Conservation (phyloP, 768 basidiomycete genomes). For the Russula foetens region DNA sequence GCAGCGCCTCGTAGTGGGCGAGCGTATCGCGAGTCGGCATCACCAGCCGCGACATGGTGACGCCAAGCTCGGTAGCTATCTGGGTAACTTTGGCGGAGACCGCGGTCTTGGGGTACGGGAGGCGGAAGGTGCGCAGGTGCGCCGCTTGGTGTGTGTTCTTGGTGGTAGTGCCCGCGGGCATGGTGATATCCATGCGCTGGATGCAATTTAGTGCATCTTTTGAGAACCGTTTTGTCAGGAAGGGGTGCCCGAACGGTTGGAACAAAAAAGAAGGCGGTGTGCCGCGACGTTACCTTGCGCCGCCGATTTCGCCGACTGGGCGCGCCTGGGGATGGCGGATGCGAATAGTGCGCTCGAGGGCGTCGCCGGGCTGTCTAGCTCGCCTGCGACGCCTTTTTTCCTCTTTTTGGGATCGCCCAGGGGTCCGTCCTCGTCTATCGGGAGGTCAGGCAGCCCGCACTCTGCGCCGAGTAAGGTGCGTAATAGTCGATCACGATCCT, state of each 20-base stretch:
- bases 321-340: conserved; percentile 18
- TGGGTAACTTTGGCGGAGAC: conserved; percentile 70
- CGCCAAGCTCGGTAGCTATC: conserved; percentile 66
- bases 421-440: conserved; percentile 55
- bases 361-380: conserved; percentile 41
- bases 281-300: no score
- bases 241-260: neutral
- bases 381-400: conserved; percentile 36
- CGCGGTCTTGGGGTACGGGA: conserved; percentile 70
- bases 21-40: conserved; percentile 91
- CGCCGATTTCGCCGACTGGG: conserved; percentile 47
- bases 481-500: conserved; percentile 81
- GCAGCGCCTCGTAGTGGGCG: conserved; percentile 59
- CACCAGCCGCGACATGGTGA: conserved; percentile 67
- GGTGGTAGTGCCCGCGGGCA: conserved; percentile 44
- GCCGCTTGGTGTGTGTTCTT: conserved; percentile 75
- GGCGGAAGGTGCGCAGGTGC: conserved; percentile 78
- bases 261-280: conserved; percentile 7
- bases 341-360: conserved; percentile 29
- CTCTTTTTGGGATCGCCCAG: conserved; percentile 45
- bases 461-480: conserved; percentile 80
- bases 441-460: conserved; percentile 70
- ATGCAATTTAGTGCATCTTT: conserved; percentile 75
- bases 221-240: conserved; percentile 19
- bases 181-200: conserved; percentile 50